Evolutionary conservation across 129 eudicot genomes (phyloP), one percentile per base, ranked within the genome.

Genomic region (Lactuca saligna): DNA sequence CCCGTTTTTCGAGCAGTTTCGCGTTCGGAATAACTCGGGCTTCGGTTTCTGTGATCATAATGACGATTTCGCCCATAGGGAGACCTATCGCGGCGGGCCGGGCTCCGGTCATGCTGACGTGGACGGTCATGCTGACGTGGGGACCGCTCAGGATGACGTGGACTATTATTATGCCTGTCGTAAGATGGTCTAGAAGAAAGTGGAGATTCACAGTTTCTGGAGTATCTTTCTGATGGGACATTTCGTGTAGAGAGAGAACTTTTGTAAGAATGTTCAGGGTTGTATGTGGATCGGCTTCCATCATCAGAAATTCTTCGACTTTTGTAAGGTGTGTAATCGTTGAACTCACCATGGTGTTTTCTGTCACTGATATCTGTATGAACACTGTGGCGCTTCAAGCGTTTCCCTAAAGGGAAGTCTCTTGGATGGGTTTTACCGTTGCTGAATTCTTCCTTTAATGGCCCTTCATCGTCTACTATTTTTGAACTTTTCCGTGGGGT

Each of bases 261-360:
- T 72, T 73, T 83, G 50, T 69, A 75, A 3, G 81, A 73, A 33
- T 84, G 84, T 16, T 88, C 96, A 0, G 76, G 17, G 56, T 54
- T 76, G 77, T 78, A 86, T 7, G 62, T 50, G 42, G 88, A 48
- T 8, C 88, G 85, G 72, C 76, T 68, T 32, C 86, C 86, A 38
- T 84, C 91, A 65, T 86, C 94, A 42, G 98, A 81, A 75, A 93
- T 70, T 72, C 88, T 89, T 80, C 98, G 63, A 71, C 81, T 93
- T 83, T 93, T 93, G 17, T 87, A 83, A 5, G 78, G 82, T 4
- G 79, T 13, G 57, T 73, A 79, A 10, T 84, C 95, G 56, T 78
- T 85, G 74, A 75, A 82, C 17, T 93, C 98, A 64, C 64, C 81
- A 70, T 70, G 81, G 56, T 76, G 78, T 68, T 87, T 93, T 44